A percentile compares a stretch with the other conserved stretches of the same genome.
These are phyloP conservation scores for Talaromyces trachyspermus DNA, from an alignment of 495 filamentous ascomycete genomes.

Conservation along the genomic window DNA sequence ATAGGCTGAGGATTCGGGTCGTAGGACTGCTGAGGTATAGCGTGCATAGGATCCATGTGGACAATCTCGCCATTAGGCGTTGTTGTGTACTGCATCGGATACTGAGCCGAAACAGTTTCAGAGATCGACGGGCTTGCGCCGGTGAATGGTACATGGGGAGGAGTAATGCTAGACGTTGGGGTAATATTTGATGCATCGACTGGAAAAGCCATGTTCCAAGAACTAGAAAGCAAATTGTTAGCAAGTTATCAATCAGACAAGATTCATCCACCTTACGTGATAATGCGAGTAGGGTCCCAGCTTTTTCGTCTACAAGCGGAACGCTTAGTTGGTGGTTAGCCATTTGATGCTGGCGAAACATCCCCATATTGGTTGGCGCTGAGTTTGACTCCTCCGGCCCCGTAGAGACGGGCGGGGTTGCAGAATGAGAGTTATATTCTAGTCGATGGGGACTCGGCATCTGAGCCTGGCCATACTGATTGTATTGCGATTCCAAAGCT, in stretches of 20 bases:
- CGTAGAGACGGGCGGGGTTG: slow-evolving; percentile 76
- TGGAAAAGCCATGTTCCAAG: slow-evolving; percentile 91
- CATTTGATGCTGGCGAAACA: slow-evolving; percentile 53
- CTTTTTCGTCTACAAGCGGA: slow-evolving; percentile 59
- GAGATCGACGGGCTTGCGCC: slow-evolving; percentile 26
- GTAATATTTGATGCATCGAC: slow-evolving; percentile 44
- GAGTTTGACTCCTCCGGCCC: slow-evolving; percentile 68
- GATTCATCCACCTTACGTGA: slow-evolving; percentile 60
- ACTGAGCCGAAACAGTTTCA: slow-evolving; percentile 24
- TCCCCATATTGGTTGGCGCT: slow-evolving; percentile 68
- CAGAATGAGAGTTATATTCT: slow-evolving; percentile 67
- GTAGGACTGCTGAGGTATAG: slow-evolving; percentile 48
- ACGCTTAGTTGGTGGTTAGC: slow-evolving; percentile 40
- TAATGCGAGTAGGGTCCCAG: slow-evolving; percentile 91
- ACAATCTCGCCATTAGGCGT: slow-evolving; percentile 23
- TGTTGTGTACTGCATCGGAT: slow-evolving; percentile 32
- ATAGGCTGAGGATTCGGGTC: slow-evolving; percentile 48
- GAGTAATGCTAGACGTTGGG: too few species aligned
- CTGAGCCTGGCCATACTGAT: slow-evolving; percentile 26
- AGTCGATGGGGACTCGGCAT: slow-evolving; percentile 51
- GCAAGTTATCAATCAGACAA: slow-evolving; percentile 16
- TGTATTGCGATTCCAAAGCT: slow-evolving; percentile 41
- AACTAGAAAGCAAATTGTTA: slow-evolving; percentile 42
- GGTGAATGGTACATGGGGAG: slow-evolving; percentile 36
- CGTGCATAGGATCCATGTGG: slow-evolving; percentile 33